These are phyloP conservation scores for Angophora floribunda DNA, from an alignment of 345 rosid species.

Conservation along the genomic window DNA sequence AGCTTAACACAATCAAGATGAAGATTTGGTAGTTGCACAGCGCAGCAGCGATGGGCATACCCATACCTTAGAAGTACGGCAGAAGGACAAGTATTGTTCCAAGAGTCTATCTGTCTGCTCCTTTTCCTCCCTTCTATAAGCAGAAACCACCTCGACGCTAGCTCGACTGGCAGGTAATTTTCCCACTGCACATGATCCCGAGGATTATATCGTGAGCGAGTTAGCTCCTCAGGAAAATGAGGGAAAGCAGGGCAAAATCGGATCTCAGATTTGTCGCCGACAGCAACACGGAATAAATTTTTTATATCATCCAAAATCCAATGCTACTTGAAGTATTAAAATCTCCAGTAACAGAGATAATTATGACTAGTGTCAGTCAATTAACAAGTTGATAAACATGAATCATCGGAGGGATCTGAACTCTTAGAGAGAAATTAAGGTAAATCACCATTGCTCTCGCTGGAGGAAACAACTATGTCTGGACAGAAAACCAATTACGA, in stretches of 20 bases:
- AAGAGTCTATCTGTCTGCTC: conserved; percentile 31
- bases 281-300: not conserved
- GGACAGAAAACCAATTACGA: not conserved
- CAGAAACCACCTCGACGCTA: conserved; percentile 28
- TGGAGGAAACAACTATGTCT: not conserved
- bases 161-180: conserved; percentile 59
- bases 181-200: conserved; percentile 41
- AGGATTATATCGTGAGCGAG: not conserved
- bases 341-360: not conserved
- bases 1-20: not conserved
- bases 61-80: conserved; percentile 29
- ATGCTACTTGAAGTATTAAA: not conserved
- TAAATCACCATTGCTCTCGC: not conserved
- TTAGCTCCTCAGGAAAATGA: not conserved
- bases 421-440: not conserved
- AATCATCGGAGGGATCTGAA: not conserved
- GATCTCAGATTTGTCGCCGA: not conserved
- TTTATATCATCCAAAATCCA: not conserved
- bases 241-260: not conserved
- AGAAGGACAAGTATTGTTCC: conserved; percentile 24
- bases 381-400: not conserved
- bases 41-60: not conserved
- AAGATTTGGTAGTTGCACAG: not conserved
- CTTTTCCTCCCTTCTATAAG: conserved; percentile 43
- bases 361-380: not conserved